Conservation (phyloP, 345 rosid genomes). For the Aquilaria sinensis region DNA sequence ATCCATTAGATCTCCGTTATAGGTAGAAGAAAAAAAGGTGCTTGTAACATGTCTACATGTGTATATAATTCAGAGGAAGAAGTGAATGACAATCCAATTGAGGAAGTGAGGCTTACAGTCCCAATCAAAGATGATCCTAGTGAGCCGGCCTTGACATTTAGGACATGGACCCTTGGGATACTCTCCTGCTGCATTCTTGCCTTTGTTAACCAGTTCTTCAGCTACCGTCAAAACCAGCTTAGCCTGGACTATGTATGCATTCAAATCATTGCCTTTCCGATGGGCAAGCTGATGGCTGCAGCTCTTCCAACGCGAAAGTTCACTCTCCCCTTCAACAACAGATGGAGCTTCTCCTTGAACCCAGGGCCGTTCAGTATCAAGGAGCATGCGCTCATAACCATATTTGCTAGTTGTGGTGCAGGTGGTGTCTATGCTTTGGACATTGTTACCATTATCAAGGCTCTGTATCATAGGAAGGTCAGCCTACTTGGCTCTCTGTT, state of each 20-base stretch:
- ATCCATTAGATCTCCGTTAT: too few species aligned
- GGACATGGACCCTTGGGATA: slow-evolving; percentile 44
- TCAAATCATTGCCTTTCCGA: slow-evolving; percentile 34
- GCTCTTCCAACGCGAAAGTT: slow-evolving; percentile 18
- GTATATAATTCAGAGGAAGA: background rate
- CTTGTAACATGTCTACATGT: too few species aligned
- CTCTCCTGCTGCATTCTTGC: slow-evolving; percentile 20
- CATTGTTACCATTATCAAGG: slow-evolving; percentile 31
- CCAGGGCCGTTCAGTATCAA: slow-evolving; percentile 48
- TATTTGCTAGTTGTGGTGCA: slow-evolving; percentile 31
- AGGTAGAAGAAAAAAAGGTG: too few species aligned
- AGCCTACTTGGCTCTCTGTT: slow-evolving; percentile 31
- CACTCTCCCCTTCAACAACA: slow-evolving; percentile 21
- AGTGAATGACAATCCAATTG: slow-evolving; percentile 26
- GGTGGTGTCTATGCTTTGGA: slow-evolving; percentile 18
- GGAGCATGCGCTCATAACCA: slow-evolving; percentile 43
- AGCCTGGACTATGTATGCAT: slow-evolving; percentile 20
- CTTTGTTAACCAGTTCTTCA: slow-evolving; percentile 34
- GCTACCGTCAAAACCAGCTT: slow-evolving; percentile 27
- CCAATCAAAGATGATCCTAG: slow-evolving; percentile 34
- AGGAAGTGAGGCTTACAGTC: slow-evolving; percentile 32
- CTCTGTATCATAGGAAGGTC: slow-evolving; percentile 23
- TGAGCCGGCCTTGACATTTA: slow-evolving; percentile 26
- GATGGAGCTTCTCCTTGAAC: slow-evolving; percentile 42
- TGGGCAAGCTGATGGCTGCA: slow-evolving; percentile 41